Base-by-base conservation (phyloP, 192 early-diverging fungal species). In the Entomortierella lignicola region DNA sequence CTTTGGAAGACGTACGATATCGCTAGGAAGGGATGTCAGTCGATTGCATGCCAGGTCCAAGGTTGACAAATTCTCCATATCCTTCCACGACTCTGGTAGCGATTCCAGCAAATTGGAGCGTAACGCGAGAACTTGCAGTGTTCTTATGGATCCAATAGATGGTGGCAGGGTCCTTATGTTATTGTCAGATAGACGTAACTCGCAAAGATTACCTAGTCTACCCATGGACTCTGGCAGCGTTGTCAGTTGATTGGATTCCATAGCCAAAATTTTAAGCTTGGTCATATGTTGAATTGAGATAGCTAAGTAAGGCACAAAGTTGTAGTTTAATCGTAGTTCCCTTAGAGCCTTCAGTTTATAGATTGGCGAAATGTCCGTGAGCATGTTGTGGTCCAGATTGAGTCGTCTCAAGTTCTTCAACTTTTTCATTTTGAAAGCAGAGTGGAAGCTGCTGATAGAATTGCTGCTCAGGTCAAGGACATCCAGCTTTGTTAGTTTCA, bases 31-130 rank as follows among this genome's bases (percentile, higher is more conserved):
- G 31, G 48, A 53, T 13, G 68, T 75, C 21, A 89, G 55, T 4
- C 73, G 66, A 42, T 89, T 89, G 21, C 86, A 70, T 1, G 88
- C 83, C 25, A 89, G 60, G 66, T 89, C 88, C 23, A 89, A 55
- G 51, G 85, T 84, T 11, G 81, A 70, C 7, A 87, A 55, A 58
- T 82, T 83, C 30, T 83, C 82, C 64, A 83, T 64, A 43, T 83
- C 82, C 62, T 80, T 80, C 68, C 71, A 71, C n/a, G 72, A 80
- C 25, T 83, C 82, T 0, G 82, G 82, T 32, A 83, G 51, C 32
- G 55, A 58, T 31, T 69, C 79, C 42, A 83, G 60, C 51, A 83
- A 29, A 48, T 83, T 83, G 2, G 77, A 68, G 32, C 77, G 65
- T 37, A 83, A 48, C 25, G 77, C 82, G 43, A 83, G 42, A 4